A percentile compares a stretch with the other conserved stretches of the same genome.
phyloP scores from a whole-genome alignment of 2,329 filamentous ascomycete species.

The Calonectria pauciramosa region DNA sequence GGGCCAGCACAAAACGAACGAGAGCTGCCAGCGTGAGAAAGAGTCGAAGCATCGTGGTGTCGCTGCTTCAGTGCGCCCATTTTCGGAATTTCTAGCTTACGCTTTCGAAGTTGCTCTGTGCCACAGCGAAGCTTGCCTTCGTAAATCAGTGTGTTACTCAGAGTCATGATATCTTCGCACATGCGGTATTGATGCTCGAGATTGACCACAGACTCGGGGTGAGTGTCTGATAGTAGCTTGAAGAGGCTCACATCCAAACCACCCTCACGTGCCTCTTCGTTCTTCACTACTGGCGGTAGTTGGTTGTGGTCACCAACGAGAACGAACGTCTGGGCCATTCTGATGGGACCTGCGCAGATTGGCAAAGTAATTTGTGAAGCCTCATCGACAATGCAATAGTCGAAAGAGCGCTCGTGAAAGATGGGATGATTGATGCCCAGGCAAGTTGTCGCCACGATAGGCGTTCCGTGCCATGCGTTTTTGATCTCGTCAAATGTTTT shows the following conservation, averaged over 20 bases:
- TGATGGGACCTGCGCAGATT: slow-evolving; percentile 92
- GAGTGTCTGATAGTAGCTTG: slow-evolving; percentile 90
- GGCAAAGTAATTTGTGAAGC: slow-evolving; percentile 97
- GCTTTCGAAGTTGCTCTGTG: slow-evolving; percentile 78
- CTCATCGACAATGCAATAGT: slow-evolving; percentile 99
- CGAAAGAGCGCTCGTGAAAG: slow-evolving; percentile 90
- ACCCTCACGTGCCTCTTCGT: slow-evolving; percentile 86
- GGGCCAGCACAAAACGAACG: slow-evolving; percentile 69
- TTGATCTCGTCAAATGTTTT: slow-evolving; percentile 86
- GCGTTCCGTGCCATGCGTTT: slow-evolving; percentile 85
- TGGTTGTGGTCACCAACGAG: slow-evolving; percentile 98
- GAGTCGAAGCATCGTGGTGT: slow-evolving; percentile 68
- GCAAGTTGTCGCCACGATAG: slow-evolving; percentile 95
- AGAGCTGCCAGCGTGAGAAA: slow-evolving; percentile 57
- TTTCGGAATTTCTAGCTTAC: slow-evolving; percentile 77
- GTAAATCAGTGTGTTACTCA: slow-evolving; percentile 95
- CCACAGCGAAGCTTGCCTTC: slow-evolving; percentile 92
- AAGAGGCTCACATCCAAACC: slow-evolving; percentile 95
- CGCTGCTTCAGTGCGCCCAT: slow-evolving; percentile 71
- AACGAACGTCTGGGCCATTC: slow-evolving; percentile 93
- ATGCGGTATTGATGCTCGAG: slow-evolving; percentile 98
- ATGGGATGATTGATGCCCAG: slow-evolving; percentile 90
- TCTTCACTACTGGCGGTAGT: slow-evolving; percentile 92
- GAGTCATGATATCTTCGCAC: slow-evolving; percentile 95
- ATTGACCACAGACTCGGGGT: slow-evolving; percentile 89